phyloP scores from a whole-genome alignment of 352 stramenopile genomes.

The Phytophthora cajani region DNA sequence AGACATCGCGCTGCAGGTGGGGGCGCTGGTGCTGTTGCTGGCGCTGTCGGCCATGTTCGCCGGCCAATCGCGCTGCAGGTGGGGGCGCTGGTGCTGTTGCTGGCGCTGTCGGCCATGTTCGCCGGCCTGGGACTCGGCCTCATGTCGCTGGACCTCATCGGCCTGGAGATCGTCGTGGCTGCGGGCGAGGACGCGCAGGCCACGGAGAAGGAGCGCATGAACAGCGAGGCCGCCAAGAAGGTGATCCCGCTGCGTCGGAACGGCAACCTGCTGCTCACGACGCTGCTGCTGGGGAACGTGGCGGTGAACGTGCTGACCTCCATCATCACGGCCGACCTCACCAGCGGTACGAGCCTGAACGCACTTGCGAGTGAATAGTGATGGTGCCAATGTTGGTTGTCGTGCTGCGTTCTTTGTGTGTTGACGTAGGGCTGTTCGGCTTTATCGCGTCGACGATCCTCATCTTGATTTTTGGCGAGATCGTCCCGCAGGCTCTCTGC shows the following conservation, averaged over 20 bases:
- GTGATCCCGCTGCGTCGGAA: conserved; percentile 93
- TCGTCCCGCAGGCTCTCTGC: conserved; percentile 94
- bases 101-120: conserved; percentile 92
- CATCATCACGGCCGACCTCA: conserved; percentile 96
- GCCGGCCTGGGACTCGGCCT: conserved; percentile 95
- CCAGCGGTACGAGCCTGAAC: conserved; percentile 42
- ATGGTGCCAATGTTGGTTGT: neutral
- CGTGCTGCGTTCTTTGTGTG: neutral
- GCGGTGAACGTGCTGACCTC: conserved; percentile 97
- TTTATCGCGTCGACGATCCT: conserved; percentile 95
- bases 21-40: conserved; percentile 65
- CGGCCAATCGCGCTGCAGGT: conserved; percentile 84
- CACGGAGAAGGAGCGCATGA: conserved; percentile 67
- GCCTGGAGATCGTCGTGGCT: conserved; percentile 96
- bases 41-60: conserved; percentile 92
- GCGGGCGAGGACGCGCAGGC: conserved; percentile 87
- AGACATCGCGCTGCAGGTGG: conserved; percentile 43
- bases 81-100: conserved; percentile 56
- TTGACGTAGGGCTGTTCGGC: conserved; percentile 64
- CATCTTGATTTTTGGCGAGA: conserved; percentile 97
- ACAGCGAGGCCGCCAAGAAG: conserved; percentile 65
- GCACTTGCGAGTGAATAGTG: neutral
- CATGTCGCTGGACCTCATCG: conserved; percentile 97
- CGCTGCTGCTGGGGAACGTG: conserved; percentile 98
- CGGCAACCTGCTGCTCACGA: conserved; percentile 98